Evolutionary conservation across 106 monocot species (phyloP), one percentile per base, ranked within the genome.

Genomic region (Dendrobium chrysotoxum): DNA sequence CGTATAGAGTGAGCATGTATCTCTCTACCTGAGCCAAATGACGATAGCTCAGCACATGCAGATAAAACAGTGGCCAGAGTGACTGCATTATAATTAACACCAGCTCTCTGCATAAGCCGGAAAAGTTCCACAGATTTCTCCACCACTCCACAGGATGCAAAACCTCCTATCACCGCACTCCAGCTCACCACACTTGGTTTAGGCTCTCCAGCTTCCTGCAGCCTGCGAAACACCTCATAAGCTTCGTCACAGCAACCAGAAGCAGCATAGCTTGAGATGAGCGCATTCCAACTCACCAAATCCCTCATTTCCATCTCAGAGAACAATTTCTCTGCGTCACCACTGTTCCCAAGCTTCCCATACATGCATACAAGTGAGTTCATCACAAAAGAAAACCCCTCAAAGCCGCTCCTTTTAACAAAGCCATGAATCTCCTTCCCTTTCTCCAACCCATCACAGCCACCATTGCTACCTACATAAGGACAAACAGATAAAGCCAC

Each of bases 361-460:
- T 93, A 93, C 76, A 89, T 81, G 77, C 87, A 93, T 7, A 93
- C 42, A 18, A 91, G 82, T 28, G 89, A 91, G 76, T 93, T 93
- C 35, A 70, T 89, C 28, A 93, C 91, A 75, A 93, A 91, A 3
- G 75, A 25, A 53, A 87, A 89, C 2, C 57, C 68, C 16, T 87
- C 85, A 26, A 87, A 83, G 2, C 93, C 91, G 13, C 31, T 79
- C 77, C 78, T 80, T 10, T 84, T 18, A 35, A 45, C 82, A 61
- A 77, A 85, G 13, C 83, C 79, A 77, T 93, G 93, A 0, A 93
- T 66, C 71, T 53, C 72, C 76, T 79, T 89, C 67, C 90, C 93
- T 21, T 83, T 82, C 7, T 35, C 54, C 82, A 86, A 76, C 7
- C 78, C 83, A 50, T 50, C 13, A 50, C 11, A 1, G 50, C 50